Evolutionary conservation across 2,329 filamentous ascomycete species (phyloP), one percentile per base, ranked within the genome.

Genomic region (Sclerotiophoma versabilis): DNA sequence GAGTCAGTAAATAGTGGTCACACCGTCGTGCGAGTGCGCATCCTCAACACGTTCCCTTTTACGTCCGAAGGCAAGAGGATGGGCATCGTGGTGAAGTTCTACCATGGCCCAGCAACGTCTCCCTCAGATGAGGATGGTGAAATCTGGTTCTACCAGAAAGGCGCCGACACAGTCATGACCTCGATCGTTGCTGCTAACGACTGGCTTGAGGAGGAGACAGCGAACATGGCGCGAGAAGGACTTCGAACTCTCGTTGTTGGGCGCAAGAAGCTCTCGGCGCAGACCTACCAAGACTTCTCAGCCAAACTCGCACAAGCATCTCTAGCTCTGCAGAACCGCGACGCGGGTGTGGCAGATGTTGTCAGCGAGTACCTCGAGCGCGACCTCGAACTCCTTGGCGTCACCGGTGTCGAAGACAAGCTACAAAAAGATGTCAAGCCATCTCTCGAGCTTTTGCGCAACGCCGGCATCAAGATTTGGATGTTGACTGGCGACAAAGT

Each of bases 401-500:
- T 99, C 11, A 99, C 95, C 1, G 95, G 95, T 60, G 95, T 99
- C 0, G 96, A 99, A 75, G 95, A 99, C 76, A 96, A 96, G 72
- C 84, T 99, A 11, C 95, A 99, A 73, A 88, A 88, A 59, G 92
- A 98, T 69, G 95, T 99, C 69, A 99, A 98, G 74, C 90, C 93
- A 1, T 96, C 92, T 0, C 82, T 99, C 5, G 96, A 99, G 75
- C 85, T 99, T 5, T 84, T 99, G 46, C 91, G 95, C 62, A 99
- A 99, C 68, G 95, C 95, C 0, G 95, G 95, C 22, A 95, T 99
- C 77, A 98, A 98, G 76, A 98, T 99, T 44, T 99, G 95, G 95
- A 99, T 99, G 95, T 81, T 99, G 72, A 99, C 95, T 0, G 95
- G 95, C 39, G 95, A 99, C 81, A 99, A 99, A 77, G 91, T 99